These are phyloP conservation scores for Paramecium sexaurelia DNA, from an alignment of 73 alveolate genomes.

Conservation along the genomic window DNA sequence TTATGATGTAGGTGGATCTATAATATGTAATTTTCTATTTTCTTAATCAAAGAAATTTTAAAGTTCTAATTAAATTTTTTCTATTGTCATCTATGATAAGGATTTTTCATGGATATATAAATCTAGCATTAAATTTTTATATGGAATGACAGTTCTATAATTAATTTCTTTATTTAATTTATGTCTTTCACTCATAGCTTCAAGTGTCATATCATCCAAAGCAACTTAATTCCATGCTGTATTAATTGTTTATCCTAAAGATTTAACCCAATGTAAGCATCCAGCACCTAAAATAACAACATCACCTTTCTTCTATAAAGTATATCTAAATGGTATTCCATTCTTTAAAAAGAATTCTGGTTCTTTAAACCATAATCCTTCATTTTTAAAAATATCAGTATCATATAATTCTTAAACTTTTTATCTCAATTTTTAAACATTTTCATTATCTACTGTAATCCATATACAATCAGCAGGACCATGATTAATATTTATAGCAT, in stretches of 20 bases:
- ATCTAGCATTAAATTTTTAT: constrained; percentile 66
- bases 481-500: constrained; percentile 80
- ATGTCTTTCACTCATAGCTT: constrained; percentile 70
- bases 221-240: constrained; percentile 84
- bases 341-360: constrained; percentile 65
- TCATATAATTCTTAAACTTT: constrained; percentile 26
- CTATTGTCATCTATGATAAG: background rate
- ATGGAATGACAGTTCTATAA: constrained; percentile 69
- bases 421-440: constrained; percentile 63
- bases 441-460: constrained; percentile 67
- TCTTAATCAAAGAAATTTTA: constrained; percentile 25
- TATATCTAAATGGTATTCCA: constrained; percentile 65
- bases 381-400: constrained; percentile 72
- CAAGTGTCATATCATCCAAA: constrained; percentile 53
- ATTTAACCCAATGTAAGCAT: constrained; percentile 80
- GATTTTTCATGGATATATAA: constrained; percentile 68
- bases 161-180: constrained; percentile 64
- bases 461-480: constrained; percentile 80
- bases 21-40: background rate
- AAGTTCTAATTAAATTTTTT: background rate
- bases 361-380: constrained; percentile 77
- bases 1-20: background rate
- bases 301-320: constrained; percentile 72
- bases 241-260: constrained; percentile 73
- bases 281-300: constrained; percentile 79